A percentile compares a stretch with the other conserved stretches of the same genome.
Evolutionary conservation across 75 land plant species (phyloP).

Genomic region (Picea sitchensis): DNA sequence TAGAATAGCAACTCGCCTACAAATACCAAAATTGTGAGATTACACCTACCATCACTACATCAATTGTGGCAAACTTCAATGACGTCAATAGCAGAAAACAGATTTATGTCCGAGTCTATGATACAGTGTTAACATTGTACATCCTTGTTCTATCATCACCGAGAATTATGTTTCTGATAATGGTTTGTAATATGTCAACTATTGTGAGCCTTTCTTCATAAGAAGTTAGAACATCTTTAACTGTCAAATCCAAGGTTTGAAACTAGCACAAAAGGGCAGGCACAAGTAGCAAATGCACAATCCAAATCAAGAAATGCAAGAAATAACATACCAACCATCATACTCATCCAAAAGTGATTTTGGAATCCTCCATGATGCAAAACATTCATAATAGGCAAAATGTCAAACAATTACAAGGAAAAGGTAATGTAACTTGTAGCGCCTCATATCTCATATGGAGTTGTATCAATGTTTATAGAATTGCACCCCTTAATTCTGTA

Average conservation of each 20-base stretch:
- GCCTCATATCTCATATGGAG: too few relatives aligned
- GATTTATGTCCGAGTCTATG: background rate
- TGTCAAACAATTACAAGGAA: background rate
- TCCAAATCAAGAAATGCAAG: too few relatives aligned
- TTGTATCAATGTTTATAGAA: too few relatives aligned
- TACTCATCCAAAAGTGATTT: too few relatives aligned
- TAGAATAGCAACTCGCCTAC: conserved; percentile 61
- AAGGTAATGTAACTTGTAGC: background rate
- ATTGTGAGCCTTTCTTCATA: too few relatives aligned
- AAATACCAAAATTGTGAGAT: conserved; percentile 6
- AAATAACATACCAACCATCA: too few relatives aligned
- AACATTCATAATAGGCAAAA: background rate
- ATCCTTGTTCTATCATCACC: background rate
- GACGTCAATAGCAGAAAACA: background rate
- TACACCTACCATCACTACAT: background rate
- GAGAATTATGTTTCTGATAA: conserved; percentile 1
- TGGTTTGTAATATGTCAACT: background rate
- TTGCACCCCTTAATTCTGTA: too few relatives aligned
- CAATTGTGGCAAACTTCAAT: background rate
- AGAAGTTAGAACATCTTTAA: too few relatives aligned
- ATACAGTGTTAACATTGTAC: background rate
- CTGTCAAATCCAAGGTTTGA: too few relatives aligned
- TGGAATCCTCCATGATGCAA: background rate
- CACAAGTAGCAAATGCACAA: too few relatives aligned
- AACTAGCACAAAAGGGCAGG: background rate